Percentiles rank a stretch among this genome's conserved stretches.
Evolutionary conservation across 2,329 filamentous ascomycete genomes (phyloP).

Genomic region (Lasiodiplodia gonubiensis): DNA sequence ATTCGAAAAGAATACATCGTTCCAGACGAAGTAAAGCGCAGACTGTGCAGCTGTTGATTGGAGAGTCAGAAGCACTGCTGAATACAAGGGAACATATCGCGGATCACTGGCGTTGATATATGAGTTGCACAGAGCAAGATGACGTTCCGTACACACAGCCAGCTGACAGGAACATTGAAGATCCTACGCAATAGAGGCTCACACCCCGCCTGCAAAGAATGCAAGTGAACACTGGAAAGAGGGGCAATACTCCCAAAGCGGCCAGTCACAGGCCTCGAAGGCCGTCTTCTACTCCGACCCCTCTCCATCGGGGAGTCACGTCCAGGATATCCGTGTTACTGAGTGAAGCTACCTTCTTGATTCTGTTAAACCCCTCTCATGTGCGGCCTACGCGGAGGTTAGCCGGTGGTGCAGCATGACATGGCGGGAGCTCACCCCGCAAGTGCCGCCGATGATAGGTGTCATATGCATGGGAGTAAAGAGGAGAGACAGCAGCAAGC

Average conservation of each 20-base stretch:
- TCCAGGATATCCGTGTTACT: background rate
- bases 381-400: background rate
- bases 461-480: background rate
- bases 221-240: background rate
- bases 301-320: background rate
- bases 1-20: constrained; percentile 1
- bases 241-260: background rate
- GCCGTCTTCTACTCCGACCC: background rate
- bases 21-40: background rate
- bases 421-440: background rate
- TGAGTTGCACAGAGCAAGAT: constrained; percentile 16
- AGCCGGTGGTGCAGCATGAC: background rate
- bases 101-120: background rate
- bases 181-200: background rate
- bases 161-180: background rate
- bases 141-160: background rate
- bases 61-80: background rate
- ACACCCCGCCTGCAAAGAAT: background rate
- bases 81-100: background rate
- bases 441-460: background rate
- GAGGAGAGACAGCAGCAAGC: background rate
- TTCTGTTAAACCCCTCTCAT: background rate
- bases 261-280: background rate
- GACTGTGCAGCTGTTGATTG: background rate
- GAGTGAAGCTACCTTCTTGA: constrained; percentile 1